Conservation (phyloP, 345 rosid genomes). For the Triadica sebifera region DNA sequence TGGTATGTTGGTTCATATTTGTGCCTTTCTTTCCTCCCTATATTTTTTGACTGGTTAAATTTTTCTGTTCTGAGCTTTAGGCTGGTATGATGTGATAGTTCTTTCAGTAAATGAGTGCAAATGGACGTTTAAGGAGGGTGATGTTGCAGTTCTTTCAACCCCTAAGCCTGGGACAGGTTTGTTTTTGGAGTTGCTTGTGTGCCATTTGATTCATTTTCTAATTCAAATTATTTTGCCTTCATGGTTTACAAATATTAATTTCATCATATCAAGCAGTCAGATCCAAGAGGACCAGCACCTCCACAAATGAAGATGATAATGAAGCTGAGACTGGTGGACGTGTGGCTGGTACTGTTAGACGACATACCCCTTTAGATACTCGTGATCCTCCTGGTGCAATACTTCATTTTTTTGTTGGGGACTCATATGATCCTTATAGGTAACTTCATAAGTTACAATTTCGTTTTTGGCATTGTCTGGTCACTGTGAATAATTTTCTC, state of each 20-base stretch:
- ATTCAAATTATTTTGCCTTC: background rate
- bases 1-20: background rate
- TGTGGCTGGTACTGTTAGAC: conserved; percentile 94
- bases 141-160: conserved; percentile 86
- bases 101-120: conserved; percentile 71
- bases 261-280: conserved; percentile 42
- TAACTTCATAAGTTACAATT: conserved; percentile 26
- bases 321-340: conserved; percentile 72
- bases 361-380: conserved; percentile 81
- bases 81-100: conserved; percentile 94
- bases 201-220: background rate
- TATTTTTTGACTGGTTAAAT: conserved; percentile 27
- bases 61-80: conserved; percentile 37
- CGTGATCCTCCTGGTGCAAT: conserved; percentile 98
- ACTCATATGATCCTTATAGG: conserved; percentile 64
- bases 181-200: conserved; percentile 10
- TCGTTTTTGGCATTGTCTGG: background rate
- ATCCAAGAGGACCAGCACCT: conserved; percentile 38
- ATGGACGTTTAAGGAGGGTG: conserved; percentile 99
- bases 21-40: background rate
- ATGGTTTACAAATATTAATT: background rate
- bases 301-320: conserved; percentile 50
- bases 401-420: conserved; percentile 96
- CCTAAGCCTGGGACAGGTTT: conserved; percentile 81
- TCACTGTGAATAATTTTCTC: background rate